Base-by-base conservation (phyloP, 768 basidiomycete species). In the Leccinum barrowsii region DNA sequence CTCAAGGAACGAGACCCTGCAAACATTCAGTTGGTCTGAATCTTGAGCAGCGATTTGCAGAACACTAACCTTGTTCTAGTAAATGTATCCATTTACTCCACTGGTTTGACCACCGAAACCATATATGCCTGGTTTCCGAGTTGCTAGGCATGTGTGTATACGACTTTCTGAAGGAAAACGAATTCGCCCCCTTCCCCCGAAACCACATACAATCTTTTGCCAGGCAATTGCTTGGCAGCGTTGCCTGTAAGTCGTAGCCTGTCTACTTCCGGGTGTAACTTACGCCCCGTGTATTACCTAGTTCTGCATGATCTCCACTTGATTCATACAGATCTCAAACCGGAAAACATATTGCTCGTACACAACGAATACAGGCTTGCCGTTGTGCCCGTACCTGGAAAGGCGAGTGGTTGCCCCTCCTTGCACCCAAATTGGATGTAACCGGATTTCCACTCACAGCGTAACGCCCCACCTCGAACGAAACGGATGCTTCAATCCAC, bases 301-400 rank as follows among this genome's bases (percentile, higher is more conserved):
- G 96, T 97, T 77, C 77, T 97, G 37, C 97, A 99, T 68, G 86
- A 91, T 61, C 81, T 94, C 50, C 86, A 89, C 67, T 80, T 98
- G 60, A 89, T 98, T 61, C 97, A 99, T 74, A 99, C 97, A 37
- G 97, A 99, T 79, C 83, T 99, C 54, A 99, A 99, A 75, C 97
- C 97, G 32, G 97, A 99, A 79, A 98, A 98, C 72, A 98, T 99
- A 54, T 80, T 99, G 22, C 84, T 99, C 53, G 94, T 96, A 19
- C 83, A 87, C 71, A 95, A 92, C 68, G 85, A 89, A 60, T 89
- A 83, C 75, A 82, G 80, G 65, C 77, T 81, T 30, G 77, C 84
- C 13, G 78, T 82, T 58, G 76, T 91, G 40, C 76, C 82, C 40
- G 77, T 84, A 48, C 79, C 85, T 40, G 84, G 85, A 56, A 92